phyloP scores from a whole-genome alignment of 306 rosid species.

The Dicorynia guianensis region DNA sequence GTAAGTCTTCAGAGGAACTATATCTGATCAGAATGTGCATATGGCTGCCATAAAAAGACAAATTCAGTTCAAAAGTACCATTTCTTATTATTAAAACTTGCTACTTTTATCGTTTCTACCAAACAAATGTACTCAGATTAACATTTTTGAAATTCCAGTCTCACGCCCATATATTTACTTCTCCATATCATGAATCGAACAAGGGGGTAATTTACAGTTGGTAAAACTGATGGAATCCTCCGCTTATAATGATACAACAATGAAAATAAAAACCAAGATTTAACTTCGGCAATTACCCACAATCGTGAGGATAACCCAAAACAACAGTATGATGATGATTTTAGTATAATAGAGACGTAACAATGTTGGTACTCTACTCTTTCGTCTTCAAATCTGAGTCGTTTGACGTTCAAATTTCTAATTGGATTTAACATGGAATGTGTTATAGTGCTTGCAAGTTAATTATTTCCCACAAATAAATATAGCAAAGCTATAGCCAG shows the following conservation, averaged over 20 bases:
- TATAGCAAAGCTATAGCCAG: not conserved
- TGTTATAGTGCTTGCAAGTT: too few species aligned
- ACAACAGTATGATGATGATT: not conserved
- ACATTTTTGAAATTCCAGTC: not conserved
- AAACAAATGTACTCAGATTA: not conserved
- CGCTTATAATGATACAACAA: not conserved
- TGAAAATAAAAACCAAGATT: not conserved
- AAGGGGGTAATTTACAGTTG: not conserved
- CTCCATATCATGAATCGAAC: constrained; percentile 1
- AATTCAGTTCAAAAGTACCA: constrained; percentile 26
- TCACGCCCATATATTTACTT: constrained; percentile 11
- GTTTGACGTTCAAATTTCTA: too few species aligned
- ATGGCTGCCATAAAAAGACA: constrained; percentile 49
- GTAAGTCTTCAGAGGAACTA: constrained; percentile 33
- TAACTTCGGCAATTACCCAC: constrained; percentile 13
- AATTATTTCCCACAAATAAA: too few species aligned
- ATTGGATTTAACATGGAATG: too few species aligned
- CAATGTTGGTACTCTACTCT: too few species aligned
- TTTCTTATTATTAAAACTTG: not conserved
- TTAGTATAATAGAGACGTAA: too few species aligned
- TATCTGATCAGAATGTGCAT: constrained; percentile 40
- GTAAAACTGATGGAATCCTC: not conserved
- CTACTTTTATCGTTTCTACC: constrained; percentile 8
- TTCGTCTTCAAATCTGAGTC: not conserved
- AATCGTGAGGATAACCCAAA: not conserved